Evolutionary conservation across 2,329 filamentous ascomycete genomes (phyloP).

Genomic region (Fusarium sp.): DNA sequence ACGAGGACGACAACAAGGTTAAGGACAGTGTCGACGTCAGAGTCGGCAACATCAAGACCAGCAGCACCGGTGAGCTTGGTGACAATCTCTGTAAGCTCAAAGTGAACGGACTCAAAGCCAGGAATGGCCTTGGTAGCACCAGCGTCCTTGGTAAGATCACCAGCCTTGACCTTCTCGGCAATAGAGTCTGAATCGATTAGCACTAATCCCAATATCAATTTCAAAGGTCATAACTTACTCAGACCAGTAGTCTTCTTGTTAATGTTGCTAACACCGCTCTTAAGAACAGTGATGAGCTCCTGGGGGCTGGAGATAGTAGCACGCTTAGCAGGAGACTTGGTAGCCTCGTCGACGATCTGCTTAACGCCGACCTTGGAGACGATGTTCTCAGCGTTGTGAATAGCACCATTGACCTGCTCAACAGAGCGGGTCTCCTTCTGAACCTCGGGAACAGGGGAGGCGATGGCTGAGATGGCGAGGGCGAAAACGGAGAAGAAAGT

Average conservation of each 20-base stretch:
- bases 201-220: rapidly evolving
- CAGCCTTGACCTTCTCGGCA: conserved; percentile 32
- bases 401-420: neutral
- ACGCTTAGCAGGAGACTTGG: neutral
- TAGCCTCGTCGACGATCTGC: neutral
- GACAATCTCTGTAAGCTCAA: conserved; percentile 39
- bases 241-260: conserved; percentile 16
- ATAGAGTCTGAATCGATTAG: conserved; percentile 18
- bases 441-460: conserved; percentile 24
- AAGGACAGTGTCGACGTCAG: conserved; percentile 40
- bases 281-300: conserved; percentile 9
- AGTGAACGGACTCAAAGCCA: conserved; percentile 30
- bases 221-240: neutral
- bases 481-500: conserved; percentile 39
- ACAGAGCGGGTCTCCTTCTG: neutral
- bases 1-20: conserved; percentile 34
- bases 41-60: conserved; percentile 31
- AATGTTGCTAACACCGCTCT: neutral
- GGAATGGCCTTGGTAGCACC: conserved; percentile 22
- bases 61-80: conserved; percentile 33
- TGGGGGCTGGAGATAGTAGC: neutral
- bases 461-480: conserved; percentile 34
- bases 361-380: neutral
- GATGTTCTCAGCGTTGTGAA: neutral
- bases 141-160: conserved; percentile 34